These are phyloP conservation scores for Solioccasus polychromus DNA, from an alignment of 768 basidiomycete genomes.

Conservation along the genomic window DNA sequence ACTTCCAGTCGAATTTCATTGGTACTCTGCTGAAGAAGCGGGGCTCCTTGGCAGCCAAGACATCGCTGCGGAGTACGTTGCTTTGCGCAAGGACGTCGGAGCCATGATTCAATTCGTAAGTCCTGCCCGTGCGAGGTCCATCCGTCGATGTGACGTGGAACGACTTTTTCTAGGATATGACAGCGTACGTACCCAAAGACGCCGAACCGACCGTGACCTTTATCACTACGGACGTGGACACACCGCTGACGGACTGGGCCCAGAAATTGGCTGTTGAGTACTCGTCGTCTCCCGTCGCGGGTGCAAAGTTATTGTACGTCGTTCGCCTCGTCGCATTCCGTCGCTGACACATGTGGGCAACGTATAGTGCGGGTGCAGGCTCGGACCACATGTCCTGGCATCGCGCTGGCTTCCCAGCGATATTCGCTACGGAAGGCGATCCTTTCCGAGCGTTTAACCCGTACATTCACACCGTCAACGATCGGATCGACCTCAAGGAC, in stretches of 20 bases:
- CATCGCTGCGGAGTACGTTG: constrained; percentile 49
- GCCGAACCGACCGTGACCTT: constrained; percentile 12
- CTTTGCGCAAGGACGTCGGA: constrained; percentile 41
- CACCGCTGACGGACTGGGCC: constrained; percentile 41
- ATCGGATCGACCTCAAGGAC: constrained; percentile 21
- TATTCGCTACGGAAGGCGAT: constrained; percentile 44
- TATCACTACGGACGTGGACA: constrained; percentile 39
- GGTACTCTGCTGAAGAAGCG: constrained; percentile 74
- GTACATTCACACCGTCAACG: constrained; percentile 35
- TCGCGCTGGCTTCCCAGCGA: constrained; percentile 38
- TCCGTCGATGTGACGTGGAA: too few relatives aligned
- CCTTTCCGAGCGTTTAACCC: constrained; percentile 42
- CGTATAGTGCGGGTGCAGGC: constrained; percentile 37
- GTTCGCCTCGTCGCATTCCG: background rate
- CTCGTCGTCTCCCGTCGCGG: constrained; percentile 6
- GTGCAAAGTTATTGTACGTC: constrained; percentile 33
- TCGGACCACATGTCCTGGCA: constrained; percentile 50
- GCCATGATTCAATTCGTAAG: constrained; percentile 50
- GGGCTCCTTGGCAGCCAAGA: constrained; percentile 37
- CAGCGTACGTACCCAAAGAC: constrained; percentile 28
- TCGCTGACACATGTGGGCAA: too few relatives aligned
- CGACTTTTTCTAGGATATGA: constrained; percentile 34
- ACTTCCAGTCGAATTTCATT: constrained; percentile 74
- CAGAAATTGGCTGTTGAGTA: constrained; percentile 35
- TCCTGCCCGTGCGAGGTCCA: too few relatives aligned